Base-by-base conservation (phyloP, 306 rosid species). In the Castanea crenata region DNA sequence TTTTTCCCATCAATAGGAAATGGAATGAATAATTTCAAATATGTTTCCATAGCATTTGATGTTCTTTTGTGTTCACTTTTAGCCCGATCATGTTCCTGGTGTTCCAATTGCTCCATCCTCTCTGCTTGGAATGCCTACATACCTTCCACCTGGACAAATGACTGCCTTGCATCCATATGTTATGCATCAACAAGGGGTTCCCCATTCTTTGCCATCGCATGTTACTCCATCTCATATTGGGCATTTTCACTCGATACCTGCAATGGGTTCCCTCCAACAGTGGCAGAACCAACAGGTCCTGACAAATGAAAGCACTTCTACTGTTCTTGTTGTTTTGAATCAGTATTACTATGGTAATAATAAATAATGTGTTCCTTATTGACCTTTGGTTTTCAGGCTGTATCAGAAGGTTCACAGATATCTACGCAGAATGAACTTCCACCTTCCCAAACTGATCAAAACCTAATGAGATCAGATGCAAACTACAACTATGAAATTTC, bases 201-300 rank as follows among this genome's bases (percentile, higher is more conserved):
- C 94, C 69, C 90, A 90, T 74, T 88, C 97, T 56, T 88, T 94
- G 82, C 85, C 88, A 76, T 78, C 97, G 18, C 97, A 91, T 78
- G 90, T 87, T 77, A 87, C 97, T 74, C 96, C 89, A 73, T 83
- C 98, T 41, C 93, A 92, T 84, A 88, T 89, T 80, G 97, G 96
- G 68, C 92, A 90, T 76, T 96, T 89, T 85, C 94, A 93, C 51
- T 83, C 94, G 8, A 80, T 86, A 83, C 89, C 95, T 3, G 83
- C 93, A 76, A 75, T 92, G 78, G 86, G 94, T 27, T 91, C 93
- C 85, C 80, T 89, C 76, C 99, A 93, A 82, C 97, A 90, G 70
- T 96, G 98, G 97, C 96, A 91, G 74, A 87, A 86, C 86, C 94
- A 89, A 71, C 97, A 89, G 96, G 99, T 96, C 75, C 59, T 79